Evolutionary conservation across 2,329 filamentous ascomycete genomes (phyloP).

Genomic region (Curvularia spicifera): DNA sequence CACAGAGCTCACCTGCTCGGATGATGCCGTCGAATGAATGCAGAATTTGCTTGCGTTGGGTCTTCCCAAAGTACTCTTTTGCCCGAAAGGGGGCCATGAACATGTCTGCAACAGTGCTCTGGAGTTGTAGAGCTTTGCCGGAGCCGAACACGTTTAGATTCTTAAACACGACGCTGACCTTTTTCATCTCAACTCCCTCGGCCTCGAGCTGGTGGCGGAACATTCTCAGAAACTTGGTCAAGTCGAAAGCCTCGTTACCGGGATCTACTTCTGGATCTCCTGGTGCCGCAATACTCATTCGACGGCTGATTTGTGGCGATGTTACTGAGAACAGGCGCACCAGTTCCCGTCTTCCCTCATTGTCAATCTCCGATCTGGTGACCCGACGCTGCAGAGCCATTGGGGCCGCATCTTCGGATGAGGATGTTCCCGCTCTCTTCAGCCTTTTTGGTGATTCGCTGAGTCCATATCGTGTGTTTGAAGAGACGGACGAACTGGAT

Average conservation of each 20-base stretch:
- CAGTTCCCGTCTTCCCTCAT: conserved; percentile 35
- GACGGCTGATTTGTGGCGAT: conserved; percentile 30
- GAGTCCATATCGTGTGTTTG: conserved; percentile 25
- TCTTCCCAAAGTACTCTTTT: conserved; percentile 58
- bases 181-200: conserved; percentile 61
- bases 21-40: conserved; percentile 61
- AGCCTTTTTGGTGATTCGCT: conserved; percentile 13
- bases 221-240: conserved; percentile 60
- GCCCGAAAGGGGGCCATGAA: conserved; percentile 64
- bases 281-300: conserved; percentile 34
- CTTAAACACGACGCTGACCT: conserved; percentile 68
- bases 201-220: conserved; percentile 59
- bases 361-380: conserved; percentile 33
- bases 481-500: conserved; percentile 28
- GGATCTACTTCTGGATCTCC: conserved; percentile 62
- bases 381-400: conserved; percentile 22
- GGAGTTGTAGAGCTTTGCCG: conserved; percentile 70
- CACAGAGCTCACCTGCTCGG: conserved; percentile 57
- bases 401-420: conserved; percentile 11
- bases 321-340: conserved; percentile 33
- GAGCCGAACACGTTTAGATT: conserved; percentile 71
- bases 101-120: conserved; percentile 68
- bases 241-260: conserved; percentile 58
- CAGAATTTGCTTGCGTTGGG: conserved; percentile 62
- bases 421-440: conserved; percentile 15